Percentiles rank a stretch among this genome's conserved stretches.
Conservation (phyloP, 2,329 filamentous ascomycete genomes). For the Fusarium odoratissimum region DNA sequence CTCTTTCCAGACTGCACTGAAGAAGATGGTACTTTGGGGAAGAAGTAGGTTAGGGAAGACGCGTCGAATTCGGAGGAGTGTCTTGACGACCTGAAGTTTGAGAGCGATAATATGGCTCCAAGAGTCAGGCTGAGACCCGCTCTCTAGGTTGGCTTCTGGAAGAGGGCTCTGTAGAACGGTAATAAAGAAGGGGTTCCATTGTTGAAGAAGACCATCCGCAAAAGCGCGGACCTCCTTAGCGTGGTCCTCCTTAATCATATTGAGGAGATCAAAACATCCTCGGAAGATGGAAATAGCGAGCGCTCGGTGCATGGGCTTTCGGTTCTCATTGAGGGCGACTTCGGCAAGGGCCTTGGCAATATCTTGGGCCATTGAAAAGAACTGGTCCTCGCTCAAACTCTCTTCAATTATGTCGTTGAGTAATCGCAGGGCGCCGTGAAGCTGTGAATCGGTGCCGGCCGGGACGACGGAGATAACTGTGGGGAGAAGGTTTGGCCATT, state of each 20-base stretch:
- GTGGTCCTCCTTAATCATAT: conserved; percentile 96
- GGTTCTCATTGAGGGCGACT: conserved; percentile 79
- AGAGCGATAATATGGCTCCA: conserved; percentile 88
- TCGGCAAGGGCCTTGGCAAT: conserved; percentile 87
- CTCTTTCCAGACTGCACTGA: conserved; percentile 90
- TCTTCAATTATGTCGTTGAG: conserved; percentile 92
- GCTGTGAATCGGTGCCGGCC: conserved; percentile 78
- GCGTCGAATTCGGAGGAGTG: conserved; percentile 86
- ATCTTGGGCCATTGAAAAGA: conserved; percentile 88
- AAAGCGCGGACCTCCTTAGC: conserved; percentile 87
- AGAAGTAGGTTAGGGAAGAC: conserved; percentile 86
- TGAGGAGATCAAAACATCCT: conserved; percentile 91
- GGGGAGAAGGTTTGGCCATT: conserved; percentile 92
- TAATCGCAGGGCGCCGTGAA: conserved; percentile 91
- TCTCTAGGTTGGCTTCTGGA: conserved; percentile 68
- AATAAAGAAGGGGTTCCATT: conserved; percentile 93
- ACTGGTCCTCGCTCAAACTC: conserved; percentile 92
- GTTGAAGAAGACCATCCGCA: conserved; percentile 83
- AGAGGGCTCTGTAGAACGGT: conserved; percentile 79
- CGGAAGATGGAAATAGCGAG: conserved; percentile 92
- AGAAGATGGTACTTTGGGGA: conserved; percentile 84
- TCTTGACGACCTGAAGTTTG: conserved; percentile 95
- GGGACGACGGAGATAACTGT: conserved; percentile 82
- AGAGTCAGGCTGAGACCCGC: conserved; percentile 66
- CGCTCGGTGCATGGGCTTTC: conserved; percentile 81